Percentiles rank a stretch among this genome's conserved stretches.
Evolutionary conservation across 2,329 filamentous ascomycete species (phyloP).

Genomic region (Xylogone sp.): DNA sequence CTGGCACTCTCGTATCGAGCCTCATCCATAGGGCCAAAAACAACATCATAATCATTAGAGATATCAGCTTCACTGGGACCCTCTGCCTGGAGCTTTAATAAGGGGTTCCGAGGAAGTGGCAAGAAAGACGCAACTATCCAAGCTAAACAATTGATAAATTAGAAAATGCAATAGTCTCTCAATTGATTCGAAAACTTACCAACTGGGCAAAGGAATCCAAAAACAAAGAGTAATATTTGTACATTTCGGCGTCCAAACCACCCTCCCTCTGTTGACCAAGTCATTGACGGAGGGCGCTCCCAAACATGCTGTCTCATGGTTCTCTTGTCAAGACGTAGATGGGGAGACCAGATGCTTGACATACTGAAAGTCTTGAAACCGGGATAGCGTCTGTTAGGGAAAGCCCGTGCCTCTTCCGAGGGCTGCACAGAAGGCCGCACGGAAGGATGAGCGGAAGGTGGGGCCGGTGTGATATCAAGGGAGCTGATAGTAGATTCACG

Average conservation of each 20-base stretch:
- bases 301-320: slow-evolving; percentile 59
- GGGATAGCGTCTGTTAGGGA: slow-evolving; percentile 14
- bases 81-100: slow-evolving; percentile 46
- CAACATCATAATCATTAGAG: slow-evolving; percentile 20
- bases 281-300: slow-evolving; percentile 66
- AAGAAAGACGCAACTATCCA: slow-evolving; percentile 79
- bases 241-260: slow-evolving; percentile 64
- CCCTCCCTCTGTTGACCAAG: slow-evolving; percentile 58
- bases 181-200: slow-evolving; percentile 40
- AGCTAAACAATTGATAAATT: slow-evolving; percentile 38
- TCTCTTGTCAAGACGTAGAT: slow-evolving; percentile 61
- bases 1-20: slow-evolving; percentile 48
- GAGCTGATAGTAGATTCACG: slow-evolving; percentile 30
- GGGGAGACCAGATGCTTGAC: slow-evolving; percentile 69
- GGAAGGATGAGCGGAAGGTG: not conserved
- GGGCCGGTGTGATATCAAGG: slow-evolving; percentile 41
- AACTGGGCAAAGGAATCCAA: slow-evolving; percentile 76
- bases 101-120: slow-evolving; percentile 60
- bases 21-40: slow-evolving; percentile 27
- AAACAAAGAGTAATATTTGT: slow-evolving; percentile 70
- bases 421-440: slow-evolving; percentile 6
- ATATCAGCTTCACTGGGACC: slow-evolving; percentile 25
- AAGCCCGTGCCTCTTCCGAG: slow-evolving; percentile 23
- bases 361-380: slow-evolving; percentile 45
- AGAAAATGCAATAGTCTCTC: not conserved